Evolutionary conservation across 2,329 filamentous ascomycete genomes (phyloP).

Genomic region (Blastomyces parvus): DNA sequence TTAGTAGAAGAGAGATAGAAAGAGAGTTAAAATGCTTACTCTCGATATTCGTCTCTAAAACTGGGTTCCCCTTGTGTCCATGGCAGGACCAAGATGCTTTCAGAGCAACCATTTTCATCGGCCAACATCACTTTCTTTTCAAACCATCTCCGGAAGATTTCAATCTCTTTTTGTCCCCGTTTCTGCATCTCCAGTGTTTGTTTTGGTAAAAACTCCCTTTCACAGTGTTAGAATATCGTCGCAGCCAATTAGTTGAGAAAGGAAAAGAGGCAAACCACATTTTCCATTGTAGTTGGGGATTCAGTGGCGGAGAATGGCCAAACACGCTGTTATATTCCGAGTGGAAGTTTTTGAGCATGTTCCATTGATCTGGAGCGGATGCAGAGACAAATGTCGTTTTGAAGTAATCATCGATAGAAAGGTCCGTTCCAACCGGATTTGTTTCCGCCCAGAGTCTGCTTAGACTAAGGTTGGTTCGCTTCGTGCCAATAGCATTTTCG

Average conservation of each 20-base stretch:
- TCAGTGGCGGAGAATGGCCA: neutral
- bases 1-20: neutral
- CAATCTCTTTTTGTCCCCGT: neutral
- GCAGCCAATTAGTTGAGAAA: neutral
- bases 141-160: constrained; percentile 1
- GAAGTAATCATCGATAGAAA: constrained; percentile 2
- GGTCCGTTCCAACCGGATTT: neutral
- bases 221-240: neutral
- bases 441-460: constrained; percentile 1
- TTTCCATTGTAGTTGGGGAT: constrained; percentile 2
- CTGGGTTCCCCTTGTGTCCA: neutral
- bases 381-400: neutral
- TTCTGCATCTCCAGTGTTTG: constrained; percentile 2
- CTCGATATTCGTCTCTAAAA: neutral
- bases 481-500: neutral
- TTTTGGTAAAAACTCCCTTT: constrained; percentile 1
- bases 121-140: neutral
- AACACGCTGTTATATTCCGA: neutral
- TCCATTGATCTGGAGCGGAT: neutral
- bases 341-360: neutral
- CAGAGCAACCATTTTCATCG: constrained; percentile 1
- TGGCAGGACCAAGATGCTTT: constrained; percentile 1
- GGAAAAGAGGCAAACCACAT: neutral
- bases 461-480: neutral
- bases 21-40: neutral